Evolutionary conservation across 371 early-diverging fungal genomes (phyloP).

Genomic region (Parasitella parasitica): DNA sequence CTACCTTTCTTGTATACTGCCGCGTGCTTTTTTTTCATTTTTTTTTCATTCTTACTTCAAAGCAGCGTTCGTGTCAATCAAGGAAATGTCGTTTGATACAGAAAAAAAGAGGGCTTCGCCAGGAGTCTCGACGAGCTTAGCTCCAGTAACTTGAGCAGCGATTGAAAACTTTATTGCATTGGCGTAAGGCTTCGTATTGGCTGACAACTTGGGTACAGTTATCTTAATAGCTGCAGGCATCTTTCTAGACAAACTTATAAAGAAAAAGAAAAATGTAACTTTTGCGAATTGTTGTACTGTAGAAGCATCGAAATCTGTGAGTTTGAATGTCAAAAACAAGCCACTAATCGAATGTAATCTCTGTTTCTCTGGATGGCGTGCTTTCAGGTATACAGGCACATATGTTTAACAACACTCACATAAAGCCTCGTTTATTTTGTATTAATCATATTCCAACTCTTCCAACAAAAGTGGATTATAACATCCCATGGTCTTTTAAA

Average conservation of each 20-base stretch:
- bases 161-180: constrained; percentile 39
- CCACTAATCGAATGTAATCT: background rate
- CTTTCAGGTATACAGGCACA: background rate
- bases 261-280: constrained; percentile 1
- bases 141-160: constrained; percentile 33
- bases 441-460: too few relatives aligned
- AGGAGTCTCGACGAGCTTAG: constrained; percentile 24
- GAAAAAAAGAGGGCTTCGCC: constrained; percentile 33
- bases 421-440: background rate
- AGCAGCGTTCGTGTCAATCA: constrained; percentile 44
- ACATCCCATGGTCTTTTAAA: too few relatives aligned
- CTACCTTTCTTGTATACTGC: background rate
- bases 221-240: constrained; percentile 29
- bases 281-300: background rate
- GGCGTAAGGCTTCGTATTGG: constrained; percentile 35
- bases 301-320: background rate
- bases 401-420: too few relatives aligned
- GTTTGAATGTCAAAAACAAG: constrained; percentile 3
- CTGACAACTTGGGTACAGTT: constrained; percentile 37
- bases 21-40: too few relatives aligned
- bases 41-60: constrained; percentile 37
- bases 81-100: constrained; percentile 13
- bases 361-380: background rate
- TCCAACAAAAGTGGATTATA: too few relatives aligned
- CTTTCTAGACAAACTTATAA: constrained; percentile 2